These are phyloP conservation scores for Cryptococcus floricola DNA, from an alignment of 1,284 basidiomycete species.

Conservation along the genomic window DNA sequence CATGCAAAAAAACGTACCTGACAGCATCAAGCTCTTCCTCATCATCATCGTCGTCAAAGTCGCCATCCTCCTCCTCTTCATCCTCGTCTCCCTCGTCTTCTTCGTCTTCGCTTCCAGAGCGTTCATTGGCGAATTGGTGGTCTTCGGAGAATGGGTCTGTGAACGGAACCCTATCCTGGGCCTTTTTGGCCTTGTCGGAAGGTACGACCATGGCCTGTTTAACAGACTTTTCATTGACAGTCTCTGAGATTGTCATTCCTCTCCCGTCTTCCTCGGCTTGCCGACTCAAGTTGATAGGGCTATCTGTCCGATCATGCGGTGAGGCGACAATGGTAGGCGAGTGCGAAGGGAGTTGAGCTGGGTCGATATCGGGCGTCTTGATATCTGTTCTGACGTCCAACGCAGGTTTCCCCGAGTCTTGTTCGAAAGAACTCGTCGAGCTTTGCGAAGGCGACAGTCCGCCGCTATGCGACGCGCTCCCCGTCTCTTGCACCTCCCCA, in stretches of 20 bases:
- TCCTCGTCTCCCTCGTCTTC: conserved; percentile 24
- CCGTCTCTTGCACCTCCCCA: not conserved
- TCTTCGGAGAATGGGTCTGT: conserved; percentile 10
- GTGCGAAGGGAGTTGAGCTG: conserved; percentile 16
- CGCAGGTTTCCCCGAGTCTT: not conserved
- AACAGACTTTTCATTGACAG: not conserved
- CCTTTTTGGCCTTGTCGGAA: not conserved
- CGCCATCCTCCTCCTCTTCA: conserved; percentile 35
- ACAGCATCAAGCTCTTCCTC: conserved; percentile 36
- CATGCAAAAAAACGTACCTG: conserved; percentile 14
- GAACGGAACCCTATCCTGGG: not conserved
- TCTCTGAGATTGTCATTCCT: not conserved
- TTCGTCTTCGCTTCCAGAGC: conserved; percentile 8
- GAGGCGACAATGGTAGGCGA: conserved; percentile 30
- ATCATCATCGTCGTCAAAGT: conserved; percentile 39
- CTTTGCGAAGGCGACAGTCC: conserved; percentile 15
- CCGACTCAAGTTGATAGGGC: conserved; percentile 11
- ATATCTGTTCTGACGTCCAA: conserved; percentile 3
- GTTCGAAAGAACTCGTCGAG: conserved; percentile 5
- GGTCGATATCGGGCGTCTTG: conserved; percentile 19
- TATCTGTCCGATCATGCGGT: conserved; percentile 5
- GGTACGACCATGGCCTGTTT: conserved; percentile 14
- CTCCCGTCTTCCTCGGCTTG: not conserved
- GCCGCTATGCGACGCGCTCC: not conserved
- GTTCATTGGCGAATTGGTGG: not conserved